Conservation (phyloP, 345 rosid species). For the Camelina hispida region DNA sequence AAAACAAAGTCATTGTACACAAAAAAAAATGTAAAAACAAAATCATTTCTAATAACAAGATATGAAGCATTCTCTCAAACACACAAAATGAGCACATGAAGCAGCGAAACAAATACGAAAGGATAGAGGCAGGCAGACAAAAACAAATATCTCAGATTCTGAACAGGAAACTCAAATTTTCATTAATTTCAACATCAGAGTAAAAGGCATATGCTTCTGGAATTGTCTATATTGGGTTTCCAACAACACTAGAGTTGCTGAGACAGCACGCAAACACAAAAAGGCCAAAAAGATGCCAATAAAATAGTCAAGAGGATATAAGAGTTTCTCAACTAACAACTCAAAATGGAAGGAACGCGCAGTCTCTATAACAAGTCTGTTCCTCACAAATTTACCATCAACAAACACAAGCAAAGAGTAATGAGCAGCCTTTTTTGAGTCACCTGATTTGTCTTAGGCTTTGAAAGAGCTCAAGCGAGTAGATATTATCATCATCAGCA, state of each 20-base stretch:
- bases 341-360: background rate
- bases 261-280: background rate
- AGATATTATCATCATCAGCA: constrained; percentile 82
- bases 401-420: background rate
- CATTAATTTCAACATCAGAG: constrained; percentile 15
- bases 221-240: background rate
- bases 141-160: background rate
- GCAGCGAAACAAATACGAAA: constrained; percentile 2
- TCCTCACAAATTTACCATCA: constrained; percentile 18
- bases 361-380: constrained; percentile 13
- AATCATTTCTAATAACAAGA: constrained; percentile 11
- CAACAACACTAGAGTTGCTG: constrained; percentile 14
- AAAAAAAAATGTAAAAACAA: constrained; percentile 5
- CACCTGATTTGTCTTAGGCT: constrained; percentile 74
- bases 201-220: constrained; percentile 4
- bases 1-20: background rate
- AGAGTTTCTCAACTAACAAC: constrained; percentile 11
- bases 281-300: constrained; percentile 3
- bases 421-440: background rate
- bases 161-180: background rate
- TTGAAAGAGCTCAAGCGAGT: constrained; percentile 76
- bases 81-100: constrained; percentile 1
- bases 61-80: constrained; percentile 7
- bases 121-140: background rate
- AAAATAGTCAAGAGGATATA: background rate